Conservation (phyloP, 176 grass and related monocot species). For the Dactylis glomerata region DNA sequence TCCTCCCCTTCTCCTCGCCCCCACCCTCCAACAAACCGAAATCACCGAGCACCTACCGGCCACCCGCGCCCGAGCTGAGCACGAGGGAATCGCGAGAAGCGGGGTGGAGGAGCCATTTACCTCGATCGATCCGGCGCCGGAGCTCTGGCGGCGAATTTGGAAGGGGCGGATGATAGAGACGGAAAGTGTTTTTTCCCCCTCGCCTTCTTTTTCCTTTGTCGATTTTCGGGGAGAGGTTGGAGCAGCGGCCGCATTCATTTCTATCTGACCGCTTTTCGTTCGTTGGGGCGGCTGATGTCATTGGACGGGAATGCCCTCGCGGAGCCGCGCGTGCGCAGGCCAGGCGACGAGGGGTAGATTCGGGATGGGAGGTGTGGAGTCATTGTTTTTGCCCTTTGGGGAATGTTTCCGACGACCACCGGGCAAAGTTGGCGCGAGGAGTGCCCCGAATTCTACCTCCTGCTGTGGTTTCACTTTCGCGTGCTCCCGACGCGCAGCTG, state of each 20-base stretch:
- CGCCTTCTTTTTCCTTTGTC: no score
- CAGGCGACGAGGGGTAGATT: not conserved
- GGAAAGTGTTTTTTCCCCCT: no score
- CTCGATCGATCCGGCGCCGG: not conserved
- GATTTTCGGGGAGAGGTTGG: no score
- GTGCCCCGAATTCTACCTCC: not conserved
- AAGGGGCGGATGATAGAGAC: no score
- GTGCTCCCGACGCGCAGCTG: not conserved
- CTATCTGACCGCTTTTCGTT: no score
- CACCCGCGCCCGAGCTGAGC: not conserved
- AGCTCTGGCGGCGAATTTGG: no score
- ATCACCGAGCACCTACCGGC: not conserved
- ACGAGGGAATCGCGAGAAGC: not conserved
- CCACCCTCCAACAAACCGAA: not conserved
- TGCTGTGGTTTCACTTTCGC: not conserved
- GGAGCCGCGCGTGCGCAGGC: not conserved
- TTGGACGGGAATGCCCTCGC: not conserved
- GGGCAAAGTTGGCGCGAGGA: not conserved
- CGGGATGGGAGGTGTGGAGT: no score
- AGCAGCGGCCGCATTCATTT: no score
- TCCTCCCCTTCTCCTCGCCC: not conserved
- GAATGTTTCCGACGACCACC: not conserved
- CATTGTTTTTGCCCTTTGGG: not conserved
- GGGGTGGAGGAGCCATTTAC: not conserved
- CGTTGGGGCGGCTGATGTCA: not conserved